These are phyloP conservation scores for Sporobolomyces phaffii DNA, from an alignment of 768 basidiomycete genomes.

Conservation along the genomic window DNA sequence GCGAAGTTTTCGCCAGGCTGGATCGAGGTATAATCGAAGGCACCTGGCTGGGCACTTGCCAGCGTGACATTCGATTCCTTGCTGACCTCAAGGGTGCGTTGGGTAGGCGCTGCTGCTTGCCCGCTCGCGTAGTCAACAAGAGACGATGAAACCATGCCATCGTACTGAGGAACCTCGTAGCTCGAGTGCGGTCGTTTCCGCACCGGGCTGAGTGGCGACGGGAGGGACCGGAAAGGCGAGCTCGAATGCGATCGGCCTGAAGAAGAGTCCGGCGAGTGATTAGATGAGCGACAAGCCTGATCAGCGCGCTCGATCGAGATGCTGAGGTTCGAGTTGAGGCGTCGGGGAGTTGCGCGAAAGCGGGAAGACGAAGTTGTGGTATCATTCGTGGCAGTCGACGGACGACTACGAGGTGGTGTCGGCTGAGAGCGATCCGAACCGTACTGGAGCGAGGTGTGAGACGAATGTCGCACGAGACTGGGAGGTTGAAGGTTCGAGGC, in stretches of 20 bases:
- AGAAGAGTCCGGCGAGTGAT: neutral
- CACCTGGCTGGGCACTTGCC: no score
- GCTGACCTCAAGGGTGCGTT: neutral
- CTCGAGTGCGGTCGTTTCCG: constrained; percentile 3
- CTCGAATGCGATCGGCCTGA: neutral
- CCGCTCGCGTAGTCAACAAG: neutral
- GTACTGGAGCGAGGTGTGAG: neutral
- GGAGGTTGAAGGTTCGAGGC: neutral
- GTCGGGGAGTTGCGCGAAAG: neutral
- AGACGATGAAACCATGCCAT: neutral
- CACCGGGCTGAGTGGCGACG: neutral
- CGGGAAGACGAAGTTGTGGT: neutral
- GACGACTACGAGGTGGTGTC: neutral
- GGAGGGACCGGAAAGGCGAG: constrained; percentile 2
- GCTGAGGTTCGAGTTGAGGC: constrained; percentile 5
- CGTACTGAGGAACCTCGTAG: neutral
- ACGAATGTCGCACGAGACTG: neutral
- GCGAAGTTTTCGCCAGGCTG: neutral
- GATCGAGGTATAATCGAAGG: neutral
- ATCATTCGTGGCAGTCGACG: neutral
- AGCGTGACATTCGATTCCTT: neutral
- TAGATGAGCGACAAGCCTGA: neutral
- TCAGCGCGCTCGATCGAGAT: constrained; percentile 1
- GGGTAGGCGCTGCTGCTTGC: no score
- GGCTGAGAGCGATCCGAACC: neutral